Conservation (phyloP, 495 filamentous ascomycete species). For the Ascobolus immersus region DNA sequence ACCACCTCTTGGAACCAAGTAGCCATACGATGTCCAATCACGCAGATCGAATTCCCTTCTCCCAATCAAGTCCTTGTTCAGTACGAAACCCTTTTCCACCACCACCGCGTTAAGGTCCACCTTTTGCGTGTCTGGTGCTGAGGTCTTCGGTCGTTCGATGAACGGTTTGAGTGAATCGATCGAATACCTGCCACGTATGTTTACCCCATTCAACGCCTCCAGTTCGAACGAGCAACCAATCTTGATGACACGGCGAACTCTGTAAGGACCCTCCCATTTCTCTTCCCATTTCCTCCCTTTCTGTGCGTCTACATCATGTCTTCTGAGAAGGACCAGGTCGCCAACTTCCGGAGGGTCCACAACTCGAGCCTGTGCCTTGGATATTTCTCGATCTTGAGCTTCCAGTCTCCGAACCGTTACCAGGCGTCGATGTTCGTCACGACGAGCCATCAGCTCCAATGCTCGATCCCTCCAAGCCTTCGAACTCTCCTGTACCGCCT, state of each 20-base stretch:
- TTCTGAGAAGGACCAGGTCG: background rate
- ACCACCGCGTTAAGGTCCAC: too few species aligned
- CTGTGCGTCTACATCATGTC: conserved; percentile 1
- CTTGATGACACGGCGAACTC: background rate
- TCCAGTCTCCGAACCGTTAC: background rate
- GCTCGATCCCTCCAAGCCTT: too few species aligned
- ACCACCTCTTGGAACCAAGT: too few species aligned
- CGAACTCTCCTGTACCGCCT: too few species aligned
- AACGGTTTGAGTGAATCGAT: background rate
- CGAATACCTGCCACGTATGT: background rate
- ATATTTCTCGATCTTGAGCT: background rate
- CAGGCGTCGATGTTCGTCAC: too few species aligned
- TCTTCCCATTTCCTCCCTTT: conserved; percentile 1
- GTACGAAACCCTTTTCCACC: too few species aligned
- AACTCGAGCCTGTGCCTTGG: background rate
- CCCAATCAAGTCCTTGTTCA: too few species aligned
- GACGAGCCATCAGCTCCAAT: too few species aligned
- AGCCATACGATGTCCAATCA: too few species aligned
- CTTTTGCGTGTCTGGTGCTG: too few species aligned
- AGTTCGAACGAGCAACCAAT: background rate
- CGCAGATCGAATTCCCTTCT: too few species aligned
- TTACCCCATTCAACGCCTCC: background rate
- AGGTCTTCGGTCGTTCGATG: too few species aligned
- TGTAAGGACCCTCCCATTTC: conserved; percentile 3
- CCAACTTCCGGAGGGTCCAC: background rate